phyloP scores from a whole-genome alignment of 1,284 basidiomycete genomes.

The Pterula multifida region DNA sequence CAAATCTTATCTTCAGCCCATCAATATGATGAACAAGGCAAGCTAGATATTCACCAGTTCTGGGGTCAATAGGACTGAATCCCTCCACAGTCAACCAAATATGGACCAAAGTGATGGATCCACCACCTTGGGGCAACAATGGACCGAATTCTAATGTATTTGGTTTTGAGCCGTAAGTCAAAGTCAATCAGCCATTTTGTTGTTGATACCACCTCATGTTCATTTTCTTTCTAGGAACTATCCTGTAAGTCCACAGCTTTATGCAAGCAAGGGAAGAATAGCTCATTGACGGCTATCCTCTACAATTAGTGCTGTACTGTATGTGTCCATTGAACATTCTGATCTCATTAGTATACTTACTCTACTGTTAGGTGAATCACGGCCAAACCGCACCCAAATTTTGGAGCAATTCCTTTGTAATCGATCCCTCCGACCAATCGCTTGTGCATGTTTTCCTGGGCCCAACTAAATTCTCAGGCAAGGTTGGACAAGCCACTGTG shows the following conservation, averaged over 20 bases:
- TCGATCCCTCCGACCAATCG: conserved; percentile 15
- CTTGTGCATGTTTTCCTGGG: conserved; percentile 25
- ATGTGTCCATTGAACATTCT: not conserved
- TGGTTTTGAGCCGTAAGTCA: conserved; percentile 26
- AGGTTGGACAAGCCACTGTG: conserved; percentile 19
- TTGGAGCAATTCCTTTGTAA: conserved; percentile 26
- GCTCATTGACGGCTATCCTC: too few species aligned
- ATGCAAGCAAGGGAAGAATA: too few species aligned
- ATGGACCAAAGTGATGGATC: conserved; percentile 25
- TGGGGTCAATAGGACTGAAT: not conserved
- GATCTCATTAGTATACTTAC: not conserved
- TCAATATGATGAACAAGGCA: conserved; percentile 28
- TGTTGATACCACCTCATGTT: too few species aligned
- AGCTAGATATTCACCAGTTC: not conserved
- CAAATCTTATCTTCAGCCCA: conserved; percentile 15
- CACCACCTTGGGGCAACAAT: conserved; percentile 23
- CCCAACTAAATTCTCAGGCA: conserved; percentile 21
- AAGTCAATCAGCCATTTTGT: not conserved
- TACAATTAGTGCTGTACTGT: not conserved
- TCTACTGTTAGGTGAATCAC: conserved; percentile 19
- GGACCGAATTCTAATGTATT: conserved; percentile 27
- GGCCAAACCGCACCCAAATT: conserved; percentile 27
- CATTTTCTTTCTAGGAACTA: conserved; percentile 19
- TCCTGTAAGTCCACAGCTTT: conserved; percentile 14
- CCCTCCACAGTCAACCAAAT: conserved; percentile 23